Evolutionary conservation across 441 rosid genomes (phyloP).

Genomic region (Populus trichocarpa): DNA sequence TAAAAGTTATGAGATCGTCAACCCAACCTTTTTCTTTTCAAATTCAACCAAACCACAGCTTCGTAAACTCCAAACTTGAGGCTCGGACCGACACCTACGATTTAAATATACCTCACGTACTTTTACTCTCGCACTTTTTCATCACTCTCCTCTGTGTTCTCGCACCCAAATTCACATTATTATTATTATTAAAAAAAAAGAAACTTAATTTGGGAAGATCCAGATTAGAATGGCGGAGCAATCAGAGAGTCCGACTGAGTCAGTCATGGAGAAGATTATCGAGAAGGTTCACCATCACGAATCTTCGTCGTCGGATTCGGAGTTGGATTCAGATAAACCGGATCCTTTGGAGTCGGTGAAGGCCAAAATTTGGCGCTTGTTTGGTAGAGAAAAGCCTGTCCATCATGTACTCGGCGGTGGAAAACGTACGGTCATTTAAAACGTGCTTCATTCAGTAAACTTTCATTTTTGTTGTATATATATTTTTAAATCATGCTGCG

Average conservation of each 20-base stretch:
- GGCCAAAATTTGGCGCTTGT: conserved; percentile 66
- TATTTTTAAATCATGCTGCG: neutral
- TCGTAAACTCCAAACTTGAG: conserved; percentile 25
- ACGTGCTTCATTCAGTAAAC: neutral
- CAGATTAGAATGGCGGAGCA: conserved; percentile 57
- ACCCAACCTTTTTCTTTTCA: conserved; percentile 1
- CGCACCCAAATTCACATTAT: neutral
- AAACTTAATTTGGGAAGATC: neutral
- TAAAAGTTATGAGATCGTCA: conserved; percentile 29
- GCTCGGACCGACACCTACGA: conserved; percentile 19
- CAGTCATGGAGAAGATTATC: conserved; percentile 55
- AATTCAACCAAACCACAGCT: conserved; percentile 25
- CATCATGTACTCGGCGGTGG: conserved; percentile 83
- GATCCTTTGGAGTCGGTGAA: conserved; percentile 44
- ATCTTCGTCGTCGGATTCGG: conserved; percentile 59
- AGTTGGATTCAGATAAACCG: conserved; percentile 59
- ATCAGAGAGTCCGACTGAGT: conserved; percentile 46
- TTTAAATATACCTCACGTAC: conserved; percentile 6
- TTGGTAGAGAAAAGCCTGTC: conserved; percentile 78
- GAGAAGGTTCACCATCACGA: conserved; percentile 42
- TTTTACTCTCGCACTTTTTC: neutral
- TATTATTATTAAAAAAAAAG: too few relatives aligned
- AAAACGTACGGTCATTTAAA: conserved; percentile 37
- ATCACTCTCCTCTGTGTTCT: neutral
- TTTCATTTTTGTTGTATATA: neutral